Base-by-base conservation (phyloP, 2,329 filamentous ascomycete species). In the Diaporthe nobilis region DNA sequence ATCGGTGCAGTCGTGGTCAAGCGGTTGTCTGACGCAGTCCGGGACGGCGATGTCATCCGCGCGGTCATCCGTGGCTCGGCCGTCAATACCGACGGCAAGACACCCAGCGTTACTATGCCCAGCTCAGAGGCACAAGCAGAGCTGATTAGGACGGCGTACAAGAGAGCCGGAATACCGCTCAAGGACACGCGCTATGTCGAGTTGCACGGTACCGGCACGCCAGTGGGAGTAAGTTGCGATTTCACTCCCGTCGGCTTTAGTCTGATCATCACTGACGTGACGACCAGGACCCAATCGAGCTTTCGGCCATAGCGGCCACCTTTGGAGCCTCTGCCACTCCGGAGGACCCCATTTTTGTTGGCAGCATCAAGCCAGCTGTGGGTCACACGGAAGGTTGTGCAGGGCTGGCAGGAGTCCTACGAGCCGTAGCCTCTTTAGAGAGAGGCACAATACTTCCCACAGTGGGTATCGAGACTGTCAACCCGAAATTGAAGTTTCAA, bases 351-450 rank as follows among this genome's bases (percentile, higher is more conserved):
- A 76, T 84, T 8, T 81, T 81, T 72, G 81, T 84, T 9, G 84
- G 84, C 8, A 82, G 82, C 0, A 79, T 83, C 44, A 86, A 86
- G 76, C 79, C 83, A 31, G 85, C 84, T 70, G 79, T 85, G 49
- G 89, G 89, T 7, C 89, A 91, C 79, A 76, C 88, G 6, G 89
- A 90, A 77, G 87, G 85, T 2, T 87, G 87, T 0, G 87, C 86
- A 3, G 82, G 89, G 20, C 85, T 90, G 22, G 84, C 86, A 0
- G 87, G 85, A 4, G 80, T 90, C 37, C 88, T 90, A 76, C 90
- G 90, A 80, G 85, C 87, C 0, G 84, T 86, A 1, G 76, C 90
- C 74, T 88, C 87, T 83, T 83, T 90, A 2, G 87, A 90, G 77
- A 84, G 86, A 68, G 86, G 85, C 13, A 86, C 87, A 72, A 86